Evolutionary conservation across 177 flowering plant genomes (phyloP).

Genomic region (Vitis hybrid): DNA sequence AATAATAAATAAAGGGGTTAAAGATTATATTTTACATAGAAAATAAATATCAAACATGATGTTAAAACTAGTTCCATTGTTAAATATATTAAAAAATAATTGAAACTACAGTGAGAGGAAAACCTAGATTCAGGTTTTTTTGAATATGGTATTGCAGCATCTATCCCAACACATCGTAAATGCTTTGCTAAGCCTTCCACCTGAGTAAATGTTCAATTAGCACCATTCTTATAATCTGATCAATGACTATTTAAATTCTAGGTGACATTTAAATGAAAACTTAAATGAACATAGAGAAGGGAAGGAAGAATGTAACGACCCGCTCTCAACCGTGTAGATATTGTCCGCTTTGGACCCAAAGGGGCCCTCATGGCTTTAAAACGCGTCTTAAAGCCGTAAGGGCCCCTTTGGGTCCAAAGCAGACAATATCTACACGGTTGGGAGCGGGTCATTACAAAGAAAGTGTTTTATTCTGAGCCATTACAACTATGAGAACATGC

Average conservation of each 20-base stretch:
- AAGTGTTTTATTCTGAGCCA: no score
- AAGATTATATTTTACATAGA: not conserved
- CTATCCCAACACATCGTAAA: slow-evolving; percentile 88
- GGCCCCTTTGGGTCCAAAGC: no score
- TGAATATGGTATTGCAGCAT: slow-evolving; percentile 78
- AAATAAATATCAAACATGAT: not conserved
- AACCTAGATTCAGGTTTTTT: slow-evolving; percentile 88
- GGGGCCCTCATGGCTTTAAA: no score
- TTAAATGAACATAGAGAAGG: not conserved
- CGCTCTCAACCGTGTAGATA: no score
- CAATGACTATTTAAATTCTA: no score
- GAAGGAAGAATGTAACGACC: not conserved
- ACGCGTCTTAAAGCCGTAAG: no score
- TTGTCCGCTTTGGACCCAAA: no score
- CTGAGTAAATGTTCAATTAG: slow-evolving; percentile 30
- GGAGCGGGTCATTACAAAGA: no score
- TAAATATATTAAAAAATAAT: not conserved
- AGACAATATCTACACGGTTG: no score
- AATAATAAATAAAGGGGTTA: not conserved
- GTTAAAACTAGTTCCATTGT: not conserved
- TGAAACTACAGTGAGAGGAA: not conserved
- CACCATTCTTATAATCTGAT: not conserved
- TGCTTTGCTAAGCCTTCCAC: slow-evolving; percentile 95
- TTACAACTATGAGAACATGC: no score
- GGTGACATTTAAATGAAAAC: not conserved